Conservation (phyloP, 2,329 filamentous ascomycete species). For the Paraphaeosphaeria sporulosa region DNA sequence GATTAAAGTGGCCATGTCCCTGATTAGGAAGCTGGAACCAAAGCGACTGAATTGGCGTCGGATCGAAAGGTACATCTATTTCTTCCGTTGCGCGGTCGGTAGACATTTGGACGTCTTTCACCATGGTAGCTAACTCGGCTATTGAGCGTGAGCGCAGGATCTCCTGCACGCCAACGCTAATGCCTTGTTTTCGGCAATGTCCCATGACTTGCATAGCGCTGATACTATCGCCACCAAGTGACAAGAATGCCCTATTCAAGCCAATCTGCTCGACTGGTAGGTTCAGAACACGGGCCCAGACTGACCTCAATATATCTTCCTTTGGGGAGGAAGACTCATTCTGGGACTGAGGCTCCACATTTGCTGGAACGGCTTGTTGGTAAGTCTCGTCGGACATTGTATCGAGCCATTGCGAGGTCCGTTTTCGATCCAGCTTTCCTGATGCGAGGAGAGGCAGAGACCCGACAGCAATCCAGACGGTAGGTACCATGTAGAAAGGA, state of each 20-base stretch:
- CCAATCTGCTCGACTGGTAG: slow-evolving; percentile 33
- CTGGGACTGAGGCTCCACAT: neutral
- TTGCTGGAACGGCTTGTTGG: slow-evolving; percentile 23
- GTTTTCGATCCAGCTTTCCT: slow-evolving; percentile 27
- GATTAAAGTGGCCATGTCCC: slow-evolving; percentile 45
- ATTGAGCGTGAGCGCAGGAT: slow-evolving; percentile 59
- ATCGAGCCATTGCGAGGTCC: slow-evolving; percentile 23
- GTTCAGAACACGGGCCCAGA: slow-evolving; percentile 44
- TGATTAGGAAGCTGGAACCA: slow-evolving; percentile 43
- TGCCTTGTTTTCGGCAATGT: slow-evolving; percentile 55
- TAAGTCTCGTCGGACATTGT: slow-evolving; percentile 26
- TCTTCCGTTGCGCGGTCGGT: slow-evolving; percentile 33
- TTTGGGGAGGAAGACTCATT: slow-evolving; percentile 19
- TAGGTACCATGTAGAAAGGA: slow-evolving; percentile 21
- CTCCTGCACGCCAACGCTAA: slow-evolving; percentile 58
- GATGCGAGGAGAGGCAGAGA: slow-evolving; percentile 27
- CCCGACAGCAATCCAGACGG: slow-evolving; percentile 25
- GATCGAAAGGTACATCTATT: slow-evolving; percentile 38
- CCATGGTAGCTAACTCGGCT: slow-evolving; percentile 34
- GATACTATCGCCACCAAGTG: slow-evolving; percentile 58
- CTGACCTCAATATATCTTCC: slow-evolving; percentile 31
- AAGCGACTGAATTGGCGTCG: slow-evolving; percentile 43
- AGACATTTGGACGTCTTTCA: slow-evolving; percentile 28
- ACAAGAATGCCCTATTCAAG: slow-evolving; percentile 50
- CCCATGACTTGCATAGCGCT: slow-evolving; percentile 60